These are phyloP conservation scores for Achaetomiella virescens DNA, from an alignment of 495 filamentous ascomycete genomes.

Conservation along the genomic window DNA sequence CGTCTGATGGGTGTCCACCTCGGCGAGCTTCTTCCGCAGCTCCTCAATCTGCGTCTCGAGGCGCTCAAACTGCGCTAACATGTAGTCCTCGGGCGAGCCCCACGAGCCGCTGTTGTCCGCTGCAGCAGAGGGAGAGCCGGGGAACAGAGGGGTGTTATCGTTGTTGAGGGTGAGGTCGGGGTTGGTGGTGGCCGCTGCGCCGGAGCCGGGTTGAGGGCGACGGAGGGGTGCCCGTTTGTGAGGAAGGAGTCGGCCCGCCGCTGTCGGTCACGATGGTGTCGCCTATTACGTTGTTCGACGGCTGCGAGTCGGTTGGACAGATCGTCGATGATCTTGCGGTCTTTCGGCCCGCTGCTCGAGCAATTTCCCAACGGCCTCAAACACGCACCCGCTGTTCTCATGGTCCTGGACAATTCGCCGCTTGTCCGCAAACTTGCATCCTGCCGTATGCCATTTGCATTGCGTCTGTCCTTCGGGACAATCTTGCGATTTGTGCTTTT, in stretches of 20 bases:
- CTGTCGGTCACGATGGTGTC: neutral
- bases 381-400: conserved; percentile 22
- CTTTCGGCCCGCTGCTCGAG: conserved; percentile 17
- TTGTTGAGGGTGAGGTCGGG: conserved; percentile 8
- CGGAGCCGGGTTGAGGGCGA: neutral
- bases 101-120: conserved; percentile 2
- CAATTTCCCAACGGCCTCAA: conserved; percentile 23
- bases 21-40: conserved; percentile 36
- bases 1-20: conserved; percentile 43
- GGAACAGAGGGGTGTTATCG: neutral
- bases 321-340: conserved; percentile 25
- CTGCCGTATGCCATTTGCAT: conserved; percentile 40
- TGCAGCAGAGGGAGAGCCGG: neutral
- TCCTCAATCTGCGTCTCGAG: conserved; percentile 42
- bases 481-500: conserved; percentile 33
- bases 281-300: conserved; percentile 5
- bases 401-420: conserved; percentile 30
- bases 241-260: neutral
- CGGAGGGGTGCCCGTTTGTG: neutral
- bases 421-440: conserved; percentile 33
- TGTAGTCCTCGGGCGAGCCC: conserved; percentile 26
- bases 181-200: neutral
- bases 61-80: conserved; percentile 45
- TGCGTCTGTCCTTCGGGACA: conserved; percentile 34
- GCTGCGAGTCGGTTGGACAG: conserved; percentile 17